These are phyloP conservation scores for Lodderomyces orthopsilosis DNA, from an alignment of 1,139 yeast species.

Conservation along the genomic window DNA sequence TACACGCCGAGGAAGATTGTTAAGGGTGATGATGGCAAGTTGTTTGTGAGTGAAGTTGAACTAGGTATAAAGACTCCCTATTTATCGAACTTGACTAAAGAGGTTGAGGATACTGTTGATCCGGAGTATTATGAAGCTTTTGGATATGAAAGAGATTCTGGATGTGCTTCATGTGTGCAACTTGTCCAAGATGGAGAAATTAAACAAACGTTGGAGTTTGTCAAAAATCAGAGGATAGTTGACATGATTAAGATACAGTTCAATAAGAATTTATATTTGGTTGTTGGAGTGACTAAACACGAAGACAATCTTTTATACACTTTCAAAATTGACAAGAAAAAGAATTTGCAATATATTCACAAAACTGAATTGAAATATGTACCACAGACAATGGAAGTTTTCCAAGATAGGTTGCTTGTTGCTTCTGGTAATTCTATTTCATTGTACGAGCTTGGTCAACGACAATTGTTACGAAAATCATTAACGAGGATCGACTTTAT, in stretches of 20 bases:
- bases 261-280: constrained; percentile 32
- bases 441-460: constrained; percentile 72
- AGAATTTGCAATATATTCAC: constrained; percentile 51
- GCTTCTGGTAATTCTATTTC: constrained; percentile 56
- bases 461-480: constrained; percentile 71
- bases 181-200: constrained; percentile 37
- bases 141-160: constrained; percentile 30
- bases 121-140: constrained; percentile 35
- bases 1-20: constrained; percentile 54
- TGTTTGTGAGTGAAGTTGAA: constrained; percentile 47
- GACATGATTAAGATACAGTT: constrained; percentile 22
- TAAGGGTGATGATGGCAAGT: constrained; percentile 24
- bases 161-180: constrained; percentile 57
- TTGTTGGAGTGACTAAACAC: constrained; percentile 45
- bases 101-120: constrained; percentile 14
- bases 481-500: constrained; percentile 39
- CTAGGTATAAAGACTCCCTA: constrained; percentile 34
- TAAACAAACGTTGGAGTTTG: constrained; percentile 40
- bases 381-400: constrained; percentile 51
- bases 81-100: constrained; percentile 9
- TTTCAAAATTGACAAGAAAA: constrained; percentile 33
- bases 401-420: constrained; percentile 61
- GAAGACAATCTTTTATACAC: constrained; percentile 35
- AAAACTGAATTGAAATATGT: constrained; percentile 54
- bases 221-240: constrained; percentile 38